Evolutionary conservation across 2,329 filamentous ascomycete genomes (phyloP).

Genomic region (Diaporthe sp.): DNA sequence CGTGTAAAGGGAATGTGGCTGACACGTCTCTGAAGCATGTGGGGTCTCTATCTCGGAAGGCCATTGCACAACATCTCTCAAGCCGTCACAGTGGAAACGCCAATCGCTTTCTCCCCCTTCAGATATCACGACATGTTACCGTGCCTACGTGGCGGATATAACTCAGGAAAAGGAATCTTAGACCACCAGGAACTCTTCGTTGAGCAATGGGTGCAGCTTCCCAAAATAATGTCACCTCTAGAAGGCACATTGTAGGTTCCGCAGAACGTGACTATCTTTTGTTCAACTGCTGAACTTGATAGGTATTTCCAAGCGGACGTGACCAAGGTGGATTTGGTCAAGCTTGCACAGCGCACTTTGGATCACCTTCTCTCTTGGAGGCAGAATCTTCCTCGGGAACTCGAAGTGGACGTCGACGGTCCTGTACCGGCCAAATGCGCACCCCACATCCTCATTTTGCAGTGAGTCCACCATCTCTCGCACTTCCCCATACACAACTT

Average conservation of each 20-base stretch:
- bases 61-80: not conserved
- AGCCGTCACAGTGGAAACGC: not conserved
- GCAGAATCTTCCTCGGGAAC: not conserved
- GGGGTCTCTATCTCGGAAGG: constrained; percentile 8
- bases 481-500: too few species aligned
- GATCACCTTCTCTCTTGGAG: not conserved
- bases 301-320: not conserved
- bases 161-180: not conserved
- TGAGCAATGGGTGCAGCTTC: constrained; percentile 8
- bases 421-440: not conserved
- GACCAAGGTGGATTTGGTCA: not conserved
- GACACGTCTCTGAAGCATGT: not conserved
- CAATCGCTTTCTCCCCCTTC: not conserved
- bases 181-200: not conserved
- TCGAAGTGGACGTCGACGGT: not conserved
- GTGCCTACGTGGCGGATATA: not conserved
- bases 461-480: not conserved
- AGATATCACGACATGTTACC: not conserved
- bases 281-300: not conserved
- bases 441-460: not conserved
- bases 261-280: too few species aligned
- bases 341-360: not conserved
- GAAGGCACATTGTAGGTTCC: not conserved
- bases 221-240: not conserved
- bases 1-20: not conserved